Conservation (phyloP, 768 basidiomycete species). For the Suillus paluster region DNA sequence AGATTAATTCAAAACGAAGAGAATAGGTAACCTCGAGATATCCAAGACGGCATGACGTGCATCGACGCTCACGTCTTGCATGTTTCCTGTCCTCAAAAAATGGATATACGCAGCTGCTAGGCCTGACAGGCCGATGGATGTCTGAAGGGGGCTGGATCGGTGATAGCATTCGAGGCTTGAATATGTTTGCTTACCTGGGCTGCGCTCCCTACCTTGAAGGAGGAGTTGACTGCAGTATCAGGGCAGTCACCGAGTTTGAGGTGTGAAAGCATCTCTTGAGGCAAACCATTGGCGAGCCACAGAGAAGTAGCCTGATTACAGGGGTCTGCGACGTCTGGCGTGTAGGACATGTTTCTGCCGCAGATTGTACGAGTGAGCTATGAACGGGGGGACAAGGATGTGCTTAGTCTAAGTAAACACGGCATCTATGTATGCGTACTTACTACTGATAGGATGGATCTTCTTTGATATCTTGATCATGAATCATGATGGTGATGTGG, state of each 20-base stretch:
- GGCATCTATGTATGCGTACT: too few relatives aligned
- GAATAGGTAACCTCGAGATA: conserved; percentile 45
- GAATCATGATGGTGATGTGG: too few relatives aligned
- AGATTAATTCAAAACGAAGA: neutral
- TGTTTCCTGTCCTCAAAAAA: conserved; percentile 46
- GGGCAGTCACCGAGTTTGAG: conserved; percentile 44
- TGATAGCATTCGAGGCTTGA: conserved; percentile 6
- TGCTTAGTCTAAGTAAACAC: too few relatives aligned
- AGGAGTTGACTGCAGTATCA: conserved; percentile 52
- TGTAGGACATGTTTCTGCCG: neutral
- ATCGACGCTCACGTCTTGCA: conserved; percentile 55
- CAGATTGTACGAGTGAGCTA: neutral
- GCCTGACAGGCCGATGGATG: conserved; percentile 53
- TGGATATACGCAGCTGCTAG: conserved; percentile 58
- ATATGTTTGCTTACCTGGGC: conserved; percentile 48
- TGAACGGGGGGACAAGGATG: too few relatives aligned
- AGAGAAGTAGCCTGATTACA: conserved; percentile 26
- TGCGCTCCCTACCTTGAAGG: conserved; percentile 55
- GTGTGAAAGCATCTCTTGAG: conserved; percentile 38
- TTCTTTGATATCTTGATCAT: too few relatives aligned
- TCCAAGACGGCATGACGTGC: conserved; percentile 60
- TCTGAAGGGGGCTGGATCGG: conserved; percentile 30
- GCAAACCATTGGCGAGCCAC: conserved; percentile 48
- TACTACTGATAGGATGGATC: too few relatives aligned
- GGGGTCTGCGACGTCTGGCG: conserved; percentile 6